Evolutionary conservation across 768 basidiomycete genomes (phyloP).

Genomic region (Tricholoma terreum): DNA sequence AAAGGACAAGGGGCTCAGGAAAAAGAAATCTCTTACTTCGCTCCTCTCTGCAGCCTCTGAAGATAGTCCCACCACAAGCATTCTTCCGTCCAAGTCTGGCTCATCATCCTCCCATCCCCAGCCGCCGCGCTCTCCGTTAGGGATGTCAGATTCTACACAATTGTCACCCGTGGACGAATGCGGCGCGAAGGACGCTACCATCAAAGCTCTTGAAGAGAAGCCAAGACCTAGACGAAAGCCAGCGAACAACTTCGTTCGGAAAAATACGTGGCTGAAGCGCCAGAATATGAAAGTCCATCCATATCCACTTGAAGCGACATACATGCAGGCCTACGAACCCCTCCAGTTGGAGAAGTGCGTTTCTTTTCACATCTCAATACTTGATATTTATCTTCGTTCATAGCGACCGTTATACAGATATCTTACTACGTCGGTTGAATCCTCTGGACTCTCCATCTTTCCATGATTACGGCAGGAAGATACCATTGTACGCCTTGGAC

Average conservation of each 20-base stretch:
- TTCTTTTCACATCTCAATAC: conserved; percentile 2
- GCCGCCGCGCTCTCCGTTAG: not conserved
- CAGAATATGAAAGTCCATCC: conserved; percentile 54
- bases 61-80: conserved; percentile 3
- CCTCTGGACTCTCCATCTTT: conserved; percentile 58
- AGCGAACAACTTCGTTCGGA: conserved; percentile 25
- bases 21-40: conserved; percentile 37
- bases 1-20: conserved; percentile 25
- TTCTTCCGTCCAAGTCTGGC: conserved; percentile 2
- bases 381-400: conserved; percentile 9
- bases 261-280: conserved; percentile 38
- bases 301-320: conserved; percentile 46
- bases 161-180: not conserved
- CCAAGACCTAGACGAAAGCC: not conserved
- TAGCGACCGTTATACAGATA: conserved; percentile 61
- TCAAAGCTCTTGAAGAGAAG: not conserved
- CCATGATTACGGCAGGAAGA: conserved; percentile 43
- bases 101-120: conserved; percentile 10
- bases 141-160: not conserved
- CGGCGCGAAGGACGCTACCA: not conserved
- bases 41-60: conserved; percentile 23
- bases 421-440: conserved; percentile 55
- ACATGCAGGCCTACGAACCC: conserved; percentile 66
- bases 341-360: conserved; percentile 58
- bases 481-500: conserved; percentile 60